These are phyloP conservation scores for Podila minutissima DNA, from an alignment of 192 early-diverging fungal genomes.

Conservation along the genomic window DNA sequence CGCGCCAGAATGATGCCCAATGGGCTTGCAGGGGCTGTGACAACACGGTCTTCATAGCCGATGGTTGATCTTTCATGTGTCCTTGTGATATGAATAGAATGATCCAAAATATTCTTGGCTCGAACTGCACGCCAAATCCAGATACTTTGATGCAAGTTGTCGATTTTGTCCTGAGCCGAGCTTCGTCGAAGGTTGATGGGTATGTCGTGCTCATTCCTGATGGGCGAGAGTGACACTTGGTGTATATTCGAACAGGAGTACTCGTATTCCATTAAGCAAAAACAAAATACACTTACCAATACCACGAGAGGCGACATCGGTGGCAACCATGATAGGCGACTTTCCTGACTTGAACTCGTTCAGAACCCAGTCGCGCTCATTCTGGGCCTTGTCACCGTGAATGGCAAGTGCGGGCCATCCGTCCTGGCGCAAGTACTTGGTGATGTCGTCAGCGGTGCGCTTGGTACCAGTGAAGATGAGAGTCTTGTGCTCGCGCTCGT, in stretches of 20 bases:
- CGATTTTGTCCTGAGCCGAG: too few relatives aligned
- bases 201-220: too few relatives aligned
- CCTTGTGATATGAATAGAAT: too few relatives aligned
- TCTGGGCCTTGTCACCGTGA: conserved; percentile 97
- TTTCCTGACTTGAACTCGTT: conserved; percentile 89
- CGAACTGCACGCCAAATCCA: too few relatives aligned
- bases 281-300: conserved; percentile 74
- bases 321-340: conserved; percentile 95
- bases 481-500: conserved; percentile 88
- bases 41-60: too few relatives aligned
- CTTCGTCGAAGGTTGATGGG: too few relatives aligned
- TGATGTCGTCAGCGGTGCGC: conserved; percentile 91
- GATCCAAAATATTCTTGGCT: too few relatives aligned
- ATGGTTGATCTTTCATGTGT: too few relatives aligned
- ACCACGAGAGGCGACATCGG: conserved; percentile 98
- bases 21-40: conserved; percentile 12
- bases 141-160: too few relatives aligned
- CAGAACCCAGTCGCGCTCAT: conserved; percentile 97
- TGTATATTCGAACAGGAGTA: not conserved
- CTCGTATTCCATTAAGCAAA: not conserved
- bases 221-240: not conserved
- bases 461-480: conserved; percentile 97
- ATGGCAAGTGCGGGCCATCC: conserved; percentile 94
- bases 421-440: conserved; percentile 86
- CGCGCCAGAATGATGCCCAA: conserved; percentile 18